Conservation (phyloP, 352 stramenopile species). For the Globisporangium camurandrum region DNA sequence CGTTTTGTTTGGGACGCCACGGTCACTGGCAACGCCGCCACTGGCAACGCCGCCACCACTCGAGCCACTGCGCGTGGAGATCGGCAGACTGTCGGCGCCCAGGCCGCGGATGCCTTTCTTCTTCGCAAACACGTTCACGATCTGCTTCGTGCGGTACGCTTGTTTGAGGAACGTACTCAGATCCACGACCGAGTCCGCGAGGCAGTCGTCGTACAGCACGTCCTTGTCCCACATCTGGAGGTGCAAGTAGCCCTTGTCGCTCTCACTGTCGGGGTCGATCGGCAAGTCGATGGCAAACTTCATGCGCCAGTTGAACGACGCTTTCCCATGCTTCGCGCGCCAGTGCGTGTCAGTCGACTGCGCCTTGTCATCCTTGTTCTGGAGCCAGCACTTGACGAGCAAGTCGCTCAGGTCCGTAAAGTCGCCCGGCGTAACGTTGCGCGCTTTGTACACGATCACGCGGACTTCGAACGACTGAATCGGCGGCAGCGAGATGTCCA, state of each 20-base stretch:
- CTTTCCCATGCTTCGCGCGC: slow-evolving; percentile 91
- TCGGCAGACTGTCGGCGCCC: slow-evolving; percentile 21
- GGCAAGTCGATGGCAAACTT: slow-evolving; percentile 89
- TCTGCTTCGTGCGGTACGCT: slow-evolving; percentile 57
- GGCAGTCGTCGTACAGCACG: slow-evolving; percentile 66
- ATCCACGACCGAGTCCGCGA: slow-evolving; percentile 67
- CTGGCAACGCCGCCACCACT: slow-evolving; percentile 1
- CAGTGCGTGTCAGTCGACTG: slow-evolving; percentile 92
- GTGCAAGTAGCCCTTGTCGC: slow-evolving; percentile 62
- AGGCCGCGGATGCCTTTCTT: slow-evolving; percentile 50
- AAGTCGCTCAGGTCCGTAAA: slow-evolving; percentile 87
- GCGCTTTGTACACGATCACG: slow-evolving; percentile 88
- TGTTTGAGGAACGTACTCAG: slow-evolving; percentile 54
- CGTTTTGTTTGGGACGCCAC: slow-evolving; percentile 1
- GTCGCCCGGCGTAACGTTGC: slow-evolving; percentile 79
- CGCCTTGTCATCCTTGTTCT: slow-evolving; percentile 59
- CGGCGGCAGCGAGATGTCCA: slow-evolving; percentile 80
- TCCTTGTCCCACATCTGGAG: slow-evolving; percentile 81
- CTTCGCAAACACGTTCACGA: slow-evolving; percentile 72
- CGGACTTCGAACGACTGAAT: slow-evolving; percentile 83
- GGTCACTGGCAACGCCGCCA: not conserved
- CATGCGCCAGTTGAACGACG: slow-evolving; percentile 93
- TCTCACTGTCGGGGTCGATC: slow-evolving; percentile 53
- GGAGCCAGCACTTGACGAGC: slow-evolving; percentile 87
- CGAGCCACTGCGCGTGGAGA: slow-evolving; percentile 15